Conservation (phyloP, 805 yeast species). For the Barnettozyma vustinii region DNA sequence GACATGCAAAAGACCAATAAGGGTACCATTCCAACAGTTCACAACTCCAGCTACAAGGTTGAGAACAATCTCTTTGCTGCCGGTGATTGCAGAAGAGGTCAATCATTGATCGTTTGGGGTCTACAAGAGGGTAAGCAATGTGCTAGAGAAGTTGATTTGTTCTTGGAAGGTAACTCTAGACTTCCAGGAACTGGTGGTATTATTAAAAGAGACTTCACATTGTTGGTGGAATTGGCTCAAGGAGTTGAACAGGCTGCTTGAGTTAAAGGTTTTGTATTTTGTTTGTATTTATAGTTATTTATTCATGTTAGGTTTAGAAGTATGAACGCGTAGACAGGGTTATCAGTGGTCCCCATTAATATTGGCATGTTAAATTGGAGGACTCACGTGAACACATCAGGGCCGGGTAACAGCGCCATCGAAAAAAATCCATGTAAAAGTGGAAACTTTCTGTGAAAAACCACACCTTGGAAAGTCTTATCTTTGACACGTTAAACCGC, state of each 20-base stretch:
- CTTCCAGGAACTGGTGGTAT: slow-evolving; percentile 94
- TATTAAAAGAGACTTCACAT: slow-evolving; percentile 73
- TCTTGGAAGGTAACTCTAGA: slow-evolving; percentile 69
- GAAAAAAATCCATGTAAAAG: background rate
- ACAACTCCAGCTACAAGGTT: slow-evolving; percentile 63
- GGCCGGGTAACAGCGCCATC: background rate
- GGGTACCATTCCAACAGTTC: slow-evolving; percentile 65
- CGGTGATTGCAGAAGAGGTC: slow-evolving; percentile 99
- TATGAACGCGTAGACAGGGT: no score
- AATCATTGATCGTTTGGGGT: slow-evolving; percentile 98
- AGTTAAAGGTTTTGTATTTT: slow-evolving; percentile 1
- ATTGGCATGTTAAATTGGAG: no score
- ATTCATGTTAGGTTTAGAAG: background rate
- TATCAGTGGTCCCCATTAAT: background rate
- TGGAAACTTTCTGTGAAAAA: background rate
- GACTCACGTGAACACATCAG: background rate
- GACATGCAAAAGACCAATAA: slow-evolving; percentile 64
- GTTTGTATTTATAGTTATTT: background rate
- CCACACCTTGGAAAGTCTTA: background rate
- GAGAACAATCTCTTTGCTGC: slow-evolving; percentile 81
- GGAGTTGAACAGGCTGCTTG: slow-evolving; percentile 15
- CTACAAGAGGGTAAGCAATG: slow-evolving; percentile 99
- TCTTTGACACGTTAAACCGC: background rate
- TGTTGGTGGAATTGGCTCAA: slow-evolving; percentile 67
- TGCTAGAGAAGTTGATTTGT: slow-evolving; percentile 88